Conservation (phyloP, 495 filamentous ascomycete species). For the Echria macrotheca region DNA sequence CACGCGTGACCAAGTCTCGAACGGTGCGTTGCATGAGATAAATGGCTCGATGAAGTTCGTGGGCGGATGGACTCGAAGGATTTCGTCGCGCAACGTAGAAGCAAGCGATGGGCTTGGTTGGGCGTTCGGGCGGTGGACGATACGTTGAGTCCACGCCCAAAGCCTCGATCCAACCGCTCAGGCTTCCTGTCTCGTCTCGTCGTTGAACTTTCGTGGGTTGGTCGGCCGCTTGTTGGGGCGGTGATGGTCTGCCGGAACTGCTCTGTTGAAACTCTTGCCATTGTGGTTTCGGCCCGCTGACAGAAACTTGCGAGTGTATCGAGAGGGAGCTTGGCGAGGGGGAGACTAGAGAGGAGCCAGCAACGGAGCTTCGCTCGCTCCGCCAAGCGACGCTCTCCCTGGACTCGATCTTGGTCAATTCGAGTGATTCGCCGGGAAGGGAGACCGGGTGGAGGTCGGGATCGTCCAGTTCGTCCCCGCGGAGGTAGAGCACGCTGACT, state of each 20-base stretch:
- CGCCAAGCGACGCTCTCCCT: conserved; percentile 51
- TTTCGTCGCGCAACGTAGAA: conserved; percentile 70
- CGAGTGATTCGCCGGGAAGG: conserved; percentile 61
- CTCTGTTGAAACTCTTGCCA: conserved; percentile 50
- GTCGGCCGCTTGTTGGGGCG: conserved; percentile 41
- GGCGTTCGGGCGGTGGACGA: conserved; percentile 67
- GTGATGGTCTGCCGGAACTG: conserved; percentile 29
- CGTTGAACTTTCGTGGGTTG: conserved; percentile 44
- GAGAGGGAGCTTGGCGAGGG: conserved; percentile 64
- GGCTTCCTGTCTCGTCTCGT: conserved; percentile 46
- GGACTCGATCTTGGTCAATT: conserved; percentile 53
- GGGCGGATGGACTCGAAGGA: conserved; percentile 45
- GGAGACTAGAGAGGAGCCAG: conserved; percentile 60
- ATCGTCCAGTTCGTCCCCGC: conserved; percentile 80
- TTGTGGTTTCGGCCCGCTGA: conserved; percentile 34
- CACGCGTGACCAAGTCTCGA: conserved; percentile 60
- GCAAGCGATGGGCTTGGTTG: conserved; percentile 72
- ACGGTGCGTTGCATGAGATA: conserved; percentile 76
- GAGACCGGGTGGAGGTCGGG: conserved; percentile 80
- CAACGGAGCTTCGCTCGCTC: conserved; percentile 49
- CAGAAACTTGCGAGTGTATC: conserved; percentile 47
- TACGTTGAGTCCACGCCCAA: conserved; percentile 83
- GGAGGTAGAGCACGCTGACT: conserved; percentile 76
- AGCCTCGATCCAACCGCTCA: conserved; percentile 84
- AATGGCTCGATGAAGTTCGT: conserved; percentile 75